Percentiles rank a stretch among this genome's conserved stretches.
These are phyloP conservation scores for Debaryomyces coudertii DNA, from an alignment of 1,139 yeast species.

Conservation along the genomic window DNA sequence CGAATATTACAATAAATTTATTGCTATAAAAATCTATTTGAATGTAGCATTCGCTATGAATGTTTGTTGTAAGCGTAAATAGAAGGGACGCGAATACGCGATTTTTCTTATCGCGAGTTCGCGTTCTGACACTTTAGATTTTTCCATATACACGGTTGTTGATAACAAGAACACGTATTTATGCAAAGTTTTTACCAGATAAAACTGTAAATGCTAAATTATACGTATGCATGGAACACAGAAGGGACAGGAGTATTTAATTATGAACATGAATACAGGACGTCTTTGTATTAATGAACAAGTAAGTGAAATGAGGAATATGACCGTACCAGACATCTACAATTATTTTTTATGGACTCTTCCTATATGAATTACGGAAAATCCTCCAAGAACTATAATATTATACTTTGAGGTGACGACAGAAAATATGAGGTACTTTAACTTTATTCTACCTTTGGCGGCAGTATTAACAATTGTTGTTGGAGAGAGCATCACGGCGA, in stretches of 20 bases:
- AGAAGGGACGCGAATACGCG: neutral
- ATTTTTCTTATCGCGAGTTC: neutral
- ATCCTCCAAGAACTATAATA: neutral
- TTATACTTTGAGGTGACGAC: neutral
- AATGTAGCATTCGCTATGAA: neutral
- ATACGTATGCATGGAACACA: constrained; percentile 3
- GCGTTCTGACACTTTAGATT: neutral
- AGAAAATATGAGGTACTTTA: constrained; percentile 1
- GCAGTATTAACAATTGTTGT: neutral
- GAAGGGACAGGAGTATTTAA: neutral
- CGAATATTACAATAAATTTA: neutral
- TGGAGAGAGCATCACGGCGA: neutral
- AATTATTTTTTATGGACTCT: neutral
- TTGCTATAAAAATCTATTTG: neutral
- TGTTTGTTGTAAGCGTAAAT: neutral
- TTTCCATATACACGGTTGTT: neutral
- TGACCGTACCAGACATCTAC: neutral
- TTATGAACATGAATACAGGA: neutral
- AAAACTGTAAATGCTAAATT: neutral
- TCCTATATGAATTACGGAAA: constrained; percentile 1
- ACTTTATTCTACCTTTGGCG: neutral
- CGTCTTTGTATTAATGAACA: neutral
- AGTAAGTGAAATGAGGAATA: neutral
- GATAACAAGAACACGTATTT: constrained; percentile 3
- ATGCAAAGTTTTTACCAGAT: constrained; percentile 2